A percentile compares a stretch with the other conserved stretches of the same genome.
These are phyloP conservation scores for Arabidopsis lyrata DNA, from an alignment of 441 rosid species.

Conservation along the genomic window DNA sequence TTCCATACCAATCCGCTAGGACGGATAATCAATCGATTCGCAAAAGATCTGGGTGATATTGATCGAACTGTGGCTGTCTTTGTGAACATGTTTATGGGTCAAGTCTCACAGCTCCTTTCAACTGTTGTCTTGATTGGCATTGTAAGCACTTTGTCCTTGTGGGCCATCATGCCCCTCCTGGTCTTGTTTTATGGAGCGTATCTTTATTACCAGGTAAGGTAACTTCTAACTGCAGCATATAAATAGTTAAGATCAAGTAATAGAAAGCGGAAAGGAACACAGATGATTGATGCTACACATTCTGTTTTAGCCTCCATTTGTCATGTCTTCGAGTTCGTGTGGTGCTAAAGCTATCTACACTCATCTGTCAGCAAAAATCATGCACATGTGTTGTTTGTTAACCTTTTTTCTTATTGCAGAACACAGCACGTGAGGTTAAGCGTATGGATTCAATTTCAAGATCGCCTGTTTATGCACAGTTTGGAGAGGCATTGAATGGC, in stretches of 20 bases:
- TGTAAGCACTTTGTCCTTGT: conserved; percentile 94
- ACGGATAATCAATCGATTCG: conserved; percentile 91
- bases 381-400: conserved; percentile 7
- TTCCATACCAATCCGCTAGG: conserved; percentile 98
- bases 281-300: conserved; percentile 1
- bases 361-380: not conserved
- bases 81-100: conserved; percentile 86
- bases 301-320: not conserved
- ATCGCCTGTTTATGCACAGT: conserved; percentile 97
- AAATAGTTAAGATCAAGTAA: not conserved
- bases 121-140: conserved; percentile 94
- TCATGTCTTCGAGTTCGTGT: not conserved
- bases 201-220: conserved; percentile 75
- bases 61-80: conserved; percentile 88
- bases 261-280: not conserved
- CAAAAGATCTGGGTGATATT: conserved; percentile 97
- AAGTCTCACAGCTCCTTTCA: conserved; percentile 88
- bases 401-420: conserved; percentile 47
- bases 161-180: conserved; percentile 99
- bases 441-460: conserved; percentile 87
- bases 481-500: conserved; percentile 96
- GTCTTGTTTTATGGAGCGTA: conserved; percentile 92
- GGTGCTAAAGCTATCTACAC: conserved; percentile 9
- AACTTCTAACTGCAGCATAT: conserved; percentile 14
- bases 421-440: conserved; percentile 95